phyloP scores from a whole-genome alignment of 306 rosid genomes.

The Cyclanthera cordifolia region DNA sequence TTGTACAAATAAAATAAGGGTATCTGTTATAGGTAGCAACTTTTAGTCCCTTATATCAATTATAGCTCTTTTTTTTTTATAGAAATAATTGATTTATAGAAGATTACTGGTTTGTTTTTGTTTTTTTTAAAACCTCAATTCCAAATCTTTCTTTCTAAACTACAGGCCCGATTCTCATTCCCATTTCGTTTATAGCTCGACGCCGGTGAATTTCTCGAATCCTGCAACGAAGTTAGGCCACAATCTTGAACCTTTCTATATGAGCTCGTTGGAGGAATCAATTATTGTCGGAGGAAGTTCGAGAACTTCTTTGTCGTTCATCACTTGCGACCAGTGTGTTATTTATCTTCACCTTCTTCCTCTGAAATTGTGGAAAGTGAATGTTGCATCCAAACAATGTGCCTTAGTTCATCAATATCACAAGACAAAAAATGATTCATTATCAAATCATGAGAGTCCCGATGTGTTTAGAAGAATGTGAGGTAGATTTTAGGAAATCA shows the following conservation, averaged over 20 bases:
- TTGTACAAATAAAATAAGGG: too few relatives aligned
- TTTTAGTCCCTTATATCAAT: too few relatives aligned
- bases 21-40: too few relatives aligned
- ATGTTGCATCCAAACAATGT: slow-evolving; percentile 13
- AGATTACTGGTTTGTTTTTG: too few relatives aligned
- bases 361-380: slow-evolving; percentile 36
- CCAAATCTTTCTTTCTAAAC: too few relatives aligned
- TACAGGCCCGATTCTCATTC: too few relatives aligned
- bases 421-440: slow-evolving; percentile 41
- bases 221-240: slow-evolving; percentile 73
- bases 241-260: slow-evolving; percentile 37
- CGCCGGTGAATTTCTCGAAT: slow-evolving; percentile 56
- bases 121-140: too few relatives aligned
- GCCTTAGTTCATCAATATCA: slow-evolving; percentile 26
- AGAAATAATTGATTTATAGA: too few relatives aligned
- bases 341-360: slow-evolving; percentile 54
- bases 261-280: slow-evolving; percentile 41
- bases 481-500: too few relatives aligned
- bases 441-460: slow-evolving; percentile 35
- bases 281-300: slow-evolving; percentile 35
- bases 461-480: slow-evolving; percentile 56
- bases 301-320: slow-evolving; percentile 49
- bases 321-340: slow-evolving; percentile 62
- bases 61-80: too few relatives aligned
- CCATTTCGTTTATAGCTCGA: too few relatives aligned